Percentiles rank a stretch among this genome's conserved stretches.
Conservation (phyloP, 164 flowering plant genomes). For the Vitis vinifera region ASM3070453v1 NC_081822.1:14155501-14156000, state of each 20-base stretch:
- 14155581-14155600: background rate
- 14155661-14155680: conserved; percentile 93
- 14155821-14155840: background rate
- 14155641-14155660: conserved; percentile 79
- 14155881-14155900: conserved; percentile 73
- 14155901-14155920: conserved; percentile 87
- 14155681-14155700: conserved; percentile 95
- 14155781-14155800: conserved; percentile 11
- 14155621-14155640: conserved; percentile 9
- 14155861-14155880: conserved; percentile 82
- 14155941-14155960: conserved; percentile 92
- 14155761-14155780: conserved; percentile 49
- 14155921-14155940: conserved; percentile 98
- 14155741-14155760: conserved; percentile 52
- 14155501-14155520: conserved; percentile 87
- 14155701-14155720: conserved; percentile 82
- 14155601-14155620: background rate
- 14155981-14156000: conserved; percentile 79
- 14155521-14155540: conserved; percentile 84
- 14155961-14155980: conserved; percentile 99
- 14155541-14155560: conserved; percentile 89
- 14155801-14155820: conserved; percentile 5
- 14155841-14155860: conserved; percentile 67
- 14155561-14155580: conserved; percentile 63
- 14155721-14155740: no score